Evolutionary conservation across 192 early-diverging fungal genomes (phyloP).

Genomic region (Thamnidium elegans): DNA sequence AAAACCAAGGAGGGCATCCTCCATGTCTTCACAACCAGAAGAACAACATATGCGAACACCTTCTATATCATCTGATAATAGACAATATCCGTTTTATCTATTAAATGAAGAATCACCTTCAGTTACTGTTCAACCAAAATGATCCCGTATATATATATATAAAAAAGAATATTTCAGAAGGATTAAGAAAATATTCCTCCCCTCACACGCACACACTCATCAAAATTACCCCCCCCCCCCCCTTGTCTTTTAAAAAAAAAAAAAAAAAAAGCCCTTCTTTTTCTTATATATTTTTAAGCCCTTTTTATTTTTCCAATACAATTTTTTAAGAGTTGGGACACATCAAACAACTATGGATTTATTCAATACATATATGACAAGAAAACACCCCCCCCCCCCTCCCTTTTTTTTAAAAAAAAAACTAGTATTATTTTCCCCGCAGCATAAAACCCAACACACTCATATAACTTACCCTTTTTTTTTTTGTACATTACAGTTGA

Average conservation of each 20-base stretch:
- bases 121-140: not conserved
- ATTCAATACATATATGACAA: too few relatives aligned
- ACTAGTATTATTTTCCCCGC: too few relatives aligned
- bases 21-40: not conserved
- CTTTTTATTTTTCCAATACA: too few relatives aligned
- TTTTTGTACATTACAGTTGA: too few relatives aligned
- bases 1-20: not conserved
- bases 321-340: too few relatives aligned
- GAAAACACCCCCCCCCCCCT: too few relatives aligned
- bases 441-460: too few relatives aligned
- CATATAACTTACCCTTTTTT: too few relatives aligned
- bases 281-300: too few relatives aligned
- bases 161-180: constrained; percentile 1
- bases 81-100: constrained; percentile 23
- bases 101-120: constrained; percentile 13
- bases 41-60: not conserved
- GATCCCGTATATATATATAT: not conserved
- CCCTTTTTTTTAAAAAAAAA: too few relatives aligned
- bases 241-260: not conserved
- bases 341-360: too few relatives aligned
- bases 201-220: not conserved
- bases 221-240: not conserved
- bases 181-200: not conserved
- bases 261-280: too few relatives aligned
- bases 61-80: constrained; percentile 1